Conservation (phyloP, 2,329 filamentous ascomycete species). For the Cercospora janseana region DNA sequence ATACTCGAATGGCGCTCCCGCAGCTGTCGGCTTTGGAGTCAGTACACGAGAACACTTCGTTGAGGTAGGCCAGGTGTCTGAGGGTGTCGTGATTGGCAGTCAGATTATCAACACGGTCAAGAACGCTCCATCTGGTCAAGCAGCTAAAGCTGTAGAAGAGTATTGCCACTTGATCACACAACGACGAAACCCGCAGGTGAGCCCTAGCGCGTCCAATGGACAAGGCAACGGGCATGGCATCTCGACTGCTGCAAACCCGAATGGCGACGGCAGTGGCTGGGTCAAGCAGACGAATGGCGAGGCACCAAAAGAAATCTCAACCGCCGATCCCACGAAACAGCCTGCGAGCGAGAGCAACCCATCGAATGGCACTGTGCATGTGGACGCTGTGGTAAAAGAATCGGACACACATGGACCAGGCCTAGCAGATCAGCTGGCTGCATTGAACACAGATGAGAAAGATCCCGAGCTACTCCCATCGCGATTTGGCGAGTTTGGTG, state of each 20-base stretch:
- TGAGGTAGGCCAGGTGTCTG: conserved; percentile 76
- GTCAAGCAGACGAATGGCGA: conserved; percentile 34
- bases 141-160: conserved; percentile 72
- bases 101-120: conserved; percentile 84
- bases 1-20: conserved; percentile 86
- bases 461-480: conserved; percentile 64
- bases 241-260: conserved; percentile 36
- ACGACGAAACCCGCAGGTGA: conserved; percentile 29
- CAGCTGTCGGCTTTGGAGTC: conserved; percentile 92
- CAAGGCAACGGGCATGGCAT: conserved; percentile 33
- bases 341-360: conserved; percentile 35
- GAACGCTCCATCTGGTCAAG: conserved; percentile 64
- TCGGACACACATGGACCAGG: conserved; percentile 57
- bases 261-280: conserved; percentile 39
- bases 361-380: conserved; percentile 57
- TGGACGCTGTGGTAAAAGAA: conserved; percentile 66
- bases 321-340: conserved; percentile 37
- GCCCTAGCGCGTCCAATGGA: conserved; percentile 27
- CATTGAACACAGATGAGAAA: conserved; percentile 64
- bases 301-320: conserved; percentile 37
- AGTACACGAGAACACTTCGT: conserved; percentile 93
- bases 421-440: conserved; percentile 79
- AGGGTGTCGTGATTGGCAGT: conserved; percentile 94
- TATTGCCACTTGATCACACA: conserved; percentile 74
- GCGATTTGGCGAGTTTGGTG: conserved; percentile 92